Base-by-base conservation (phyloP, 23 red algal species). In the Rhodosorus marinus region DNA sequence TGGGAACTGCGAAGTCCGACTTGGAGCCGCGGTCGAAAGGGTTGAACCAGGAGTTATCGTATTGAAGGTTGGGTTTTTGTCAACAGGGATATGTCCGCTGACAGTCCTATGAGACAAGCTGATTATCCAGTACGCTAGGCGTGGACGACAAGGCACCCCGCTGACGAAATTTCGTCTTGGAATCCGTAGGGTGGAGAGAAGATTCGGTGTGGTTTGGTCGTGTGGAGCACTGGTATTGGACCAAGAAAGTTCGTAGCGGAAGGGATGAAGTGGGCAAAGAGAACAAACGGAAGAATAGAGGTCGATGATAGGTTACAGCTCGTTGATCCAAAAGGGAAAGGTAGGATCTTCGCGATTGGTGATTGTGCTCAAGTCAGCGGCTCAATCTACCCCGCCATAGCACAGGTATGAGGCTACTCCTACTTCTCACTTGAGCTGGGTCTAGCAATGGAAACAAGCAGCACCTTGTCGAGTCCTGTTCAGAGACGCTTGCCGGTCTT, bases 201-300 rank as follows among this genome's bases (percentile, higher is more conserved):
- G 30, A 62, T 94, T 27, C 40, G 21, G 33, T 83, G 84, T 52
- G 87, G 87, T 0, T 35, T 94, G 67, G 43, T 57, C 41, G 77
- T 94, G 14, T 94, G 87, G 87, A 79, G 77, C 5, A 79, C 87
- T 43, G 87, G 87, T 3, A 81, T 75, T 24, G 87, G 76, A 29
- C 71, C 77, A 28, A 49, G 14, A 45, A 83, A 56, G 69, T 78
- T 5, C 24, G 29, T 9, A 50, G 49, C 24, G 29, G 79, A 36
- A 59, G 68, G 24, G n/a, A 36, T 29, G 24, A 52, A 14, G 25
- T 29, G 22, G 65, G 24, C 0, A 51, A 70, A n/a, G 35, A 49
- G 34, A 52, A 21, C 49, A 2, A 26, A 43, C 28, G 31, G 87
- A 14, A 70, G 73, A 41, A 29, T 94, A 23, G 51, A 60, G 1